Evolutionary conservation across 129 eudicot species (phyloP), one percentile per base, ranked within the genome.

Genomic region (Escallonia herrerae): DNA sequence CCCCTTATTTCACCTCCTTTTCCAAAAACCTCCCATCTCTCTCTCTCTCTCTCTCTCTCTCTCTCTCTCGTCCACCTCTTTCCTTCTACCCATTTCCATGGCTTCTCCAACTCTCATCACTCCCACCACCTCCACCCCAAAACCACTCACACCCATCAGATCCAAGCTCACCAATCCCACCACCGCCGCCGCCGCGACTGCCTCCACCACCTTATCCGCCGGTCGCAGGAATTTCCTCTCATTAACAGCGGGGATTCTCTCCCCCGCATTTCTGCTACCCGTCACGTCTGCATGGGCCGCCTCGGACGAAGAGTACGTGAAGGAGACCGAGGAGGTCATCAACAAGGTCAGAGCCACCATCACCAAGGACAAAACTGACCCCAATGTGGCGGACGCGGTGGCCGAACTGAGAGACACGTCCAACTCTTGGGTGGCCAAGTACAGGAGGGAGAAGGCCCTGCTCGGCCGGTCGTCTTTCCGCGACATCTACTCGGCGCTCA

Each of bases 361-460:
- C 43, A 77, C 70, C 40, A 64, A 83, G 87, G 96, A 86, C 53
- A 86, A 82, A 65, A 81, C 66, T 39, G 98, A 88, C 71, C 98
- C 98, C 1, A 82, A 81, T 39, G 75, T 88, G 7, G 91, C 96
- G 11, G 77, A 64, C 7, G 95, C 95, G 9, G 98, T 93, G 60
- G 91, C 96, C 15, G 95, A 88, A 59, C 72, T 93, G 2, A 72
- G 98, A 61, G 95, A 83, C 40, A 77, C 90, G 4, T 93, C 98
- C 0, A 93, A 88, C 58, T 46, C 81, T 0, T 93, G 96, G 98
- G 98, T 93, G 65, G 98, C 98, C 1, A 93, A 93, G 87, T 93
- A 93, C 80, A 63, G 99, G 68, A 83, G 79, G 70, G 99, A 93
- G 76, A 93, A 93, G 42, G 75, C 86, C 1, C 78, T 93, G n/a